phyloP scores from a whole-genome alignment of 345 rosid species.

The Dimocarpus longan region DNA sequence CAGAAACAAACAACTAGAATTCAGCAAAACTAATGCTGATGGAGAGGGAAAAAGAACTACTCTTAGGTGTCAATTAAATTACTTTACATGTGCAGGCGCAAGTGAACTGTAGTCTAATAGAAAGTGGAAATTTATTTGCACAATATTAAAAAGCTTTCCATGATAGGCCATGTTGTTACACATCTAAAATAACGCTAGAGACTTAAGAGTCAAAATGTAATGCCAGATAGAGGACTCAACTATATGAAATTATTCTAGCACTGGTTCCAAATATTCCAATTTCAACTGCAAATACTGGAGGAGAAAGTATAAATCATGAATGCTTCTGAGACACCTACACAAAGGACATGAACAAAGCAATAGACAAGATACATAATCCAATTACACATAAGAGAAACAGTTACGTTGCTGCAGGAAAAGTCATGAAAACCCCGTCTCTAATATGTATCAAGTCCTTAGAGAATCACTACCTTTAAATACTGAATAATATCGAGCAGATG shows the following conservation, averaged over 20 bases:
- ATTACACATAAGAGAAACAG: background rate
- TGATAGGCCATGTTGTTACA: background rate
- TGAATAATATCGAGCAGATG: slow-evolving; percentile 56
- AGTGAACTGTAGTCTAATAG: background rate
- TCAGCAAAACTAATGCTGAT: background rate
- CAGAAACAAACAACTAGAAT: background rate
- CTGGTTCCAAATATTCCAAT: background rate
- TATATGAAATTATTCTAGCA: background rate
- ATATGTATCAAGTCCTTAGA: background rate
- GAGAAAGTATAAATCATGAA: background rate
- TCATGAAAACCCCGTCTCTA: background rate
- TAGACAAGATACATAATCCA: background rate
- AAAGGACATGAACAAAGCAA: slow-evolving; percentile 5
- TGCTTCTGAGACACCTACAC: background rate
- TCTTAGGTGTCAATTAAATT: background rate
- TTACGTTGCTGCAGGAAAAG: background rate
- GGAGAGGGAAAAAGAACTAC: background rate
- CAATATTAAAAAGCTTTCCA: background rate
- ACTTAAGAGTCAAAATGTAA: background rate
- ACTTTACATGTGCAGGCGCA: background rate
- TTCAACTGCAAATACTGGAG: background rate
- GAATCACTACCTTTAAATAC: slow-evolving; percentile 52
- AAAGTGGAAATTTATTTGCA: background rate
- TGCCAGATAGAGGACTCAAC: background rate
- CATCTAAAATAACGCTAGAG: background rate